These are phyloP conservation scores for Cenchrus americanus DNA, from an alignment of 176 grass and related monocot species.

Conservation along the genomic window DNA sequence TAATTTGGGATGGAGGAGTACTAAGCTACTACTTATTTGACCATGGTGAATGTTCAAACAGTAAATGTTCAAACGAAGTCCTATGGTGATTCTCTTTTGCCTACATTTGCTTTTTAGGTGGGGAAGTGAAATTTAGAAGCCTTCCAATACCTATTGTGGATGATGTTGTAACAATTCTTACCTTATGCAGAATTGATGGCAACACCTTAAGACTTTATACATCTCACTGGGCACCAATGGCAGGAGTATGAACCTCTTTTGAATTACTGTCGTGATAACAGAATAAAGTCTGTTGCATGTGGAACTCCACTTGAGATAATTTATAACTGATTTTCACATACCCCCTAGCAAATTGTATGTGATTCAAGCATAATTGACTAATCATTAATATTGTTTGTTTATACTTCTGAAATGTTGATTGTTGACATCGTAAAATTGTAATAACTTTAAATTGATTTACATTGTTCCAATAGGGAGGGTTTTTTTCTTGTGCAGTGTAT, in stretches of 20 bases:
- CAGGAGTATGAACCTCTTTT: constrained; percentile 96
- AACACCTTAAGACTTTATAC: constrained; percentile 63
- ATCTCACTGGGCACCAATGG: constrained; percentile 88
- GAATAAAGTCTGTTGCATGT: constrained; percentile 84
- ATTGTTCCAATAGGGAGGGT: too few species aligned
- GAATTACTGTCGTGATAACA: constrained; percentile 83
- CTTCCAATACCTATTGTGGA: constrained; percentile 3
- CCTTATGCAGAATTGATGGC: constrained; percentile 75
- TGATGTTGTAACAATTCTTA: constrained; percentile 19
- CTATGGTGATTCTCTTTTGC: constrained; percentile 1
- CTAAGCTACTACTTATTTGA: constrained; percentile 9
- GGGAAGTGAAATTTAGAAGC: neutral
- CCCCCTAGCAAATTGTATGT: neutral
- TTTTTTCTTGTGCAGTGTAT: too few species aligned
- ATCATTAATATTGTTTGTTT: too few species aligned
- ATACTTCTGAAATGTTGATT: too few species aligned
- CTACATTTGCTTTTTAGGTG: neutral
- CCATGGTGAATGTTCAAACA: constrained; percentile 4
- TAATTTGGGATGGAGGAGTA: too few species aligned
- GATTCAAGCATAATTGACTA: constrained; percentile 9
- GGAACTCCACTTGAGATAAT: constrained; percentile 95
- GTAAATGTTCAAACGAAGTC: neutral
- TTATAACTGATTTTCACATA: constrained; percentile 22
- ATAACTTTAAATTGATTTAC: too few species aligned
- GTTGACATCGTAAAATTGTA: too few species aligned